Conservation (phyloP, 345 rosid genomes). For the Erodium maritimum region DNA sequence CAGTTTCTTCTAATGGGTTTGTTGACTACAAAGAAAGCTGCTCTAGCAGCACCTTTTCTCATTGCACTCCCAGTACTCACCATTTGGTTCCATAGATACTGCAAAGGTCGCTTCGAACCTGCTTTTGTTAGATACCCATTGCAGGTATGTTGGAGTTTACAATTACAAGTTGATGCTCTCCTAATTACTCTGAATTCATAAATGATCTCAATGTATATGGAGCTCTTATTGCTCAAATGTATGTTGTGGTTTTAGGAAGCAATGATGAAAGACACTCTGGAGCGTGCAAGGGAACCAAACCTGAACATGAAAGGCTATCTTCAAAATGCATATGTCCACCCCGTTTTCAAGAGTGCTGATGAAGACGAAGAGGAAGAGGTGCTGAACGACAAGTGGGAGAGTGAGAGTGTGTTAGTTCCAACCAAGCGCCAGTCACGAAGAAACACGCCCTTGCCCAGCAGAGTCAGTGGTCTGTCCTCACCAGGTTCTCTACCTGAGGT, state of each 20-base stretch:
- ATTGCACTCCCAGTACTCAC: conserved; percentile 68
- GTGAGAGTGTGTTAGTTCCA: conserved; percentile 52
- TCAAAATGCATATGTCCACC: conserved; percentile 67
- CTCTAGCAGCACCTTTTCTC: conserved; percentile 59
- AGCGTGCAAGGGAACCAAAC: conserved; percentile 63
- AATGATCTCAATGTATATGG: too few species aligned
- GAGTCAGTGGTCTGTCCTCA: conserved; percentile 19
- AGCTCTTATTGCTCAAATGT: not conserved
- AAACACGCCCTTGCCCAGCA: conserved; percentile 34
- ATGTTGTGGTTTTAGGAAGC: conserved; percentile 51
- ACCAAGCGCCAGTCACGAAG: conserved; percentile 41
- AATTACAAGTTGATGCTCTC: too few species aligned
- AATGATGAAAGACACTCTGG: conserved; percentile 88
- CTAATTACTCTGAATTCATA: too few species aligned
- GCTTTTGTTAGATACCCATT: conserved; percentile 65
- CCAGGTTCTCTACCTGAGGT: conserved; percentile 16
- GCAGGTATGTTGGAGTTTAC: conserved; percentile 30
- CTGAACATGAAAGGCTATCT: conserved; percentile 62
- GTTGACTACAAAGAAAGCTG: conserved; percentile 44
- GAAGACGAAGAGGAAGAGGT: conserved; percentile 17
- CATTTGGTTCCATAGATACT: conserved; percentile 47
- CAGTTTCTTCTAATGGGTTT: conserved; percentile 74
- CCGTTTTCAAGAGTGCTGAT: conserved; percentile 41
- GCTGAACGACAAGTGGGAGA: conserved; percentile 19
- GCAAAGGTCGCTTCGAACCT: conserved; percentile 68